A percentile compares a stretch with the other conserved stretches of the same genome.
These are phyloP conservation scores for Calonectria hawksworthii DNA, from an alignment of 2,329 filamentous ascomycete genomes.

Conservation along the genomic window DNA sequence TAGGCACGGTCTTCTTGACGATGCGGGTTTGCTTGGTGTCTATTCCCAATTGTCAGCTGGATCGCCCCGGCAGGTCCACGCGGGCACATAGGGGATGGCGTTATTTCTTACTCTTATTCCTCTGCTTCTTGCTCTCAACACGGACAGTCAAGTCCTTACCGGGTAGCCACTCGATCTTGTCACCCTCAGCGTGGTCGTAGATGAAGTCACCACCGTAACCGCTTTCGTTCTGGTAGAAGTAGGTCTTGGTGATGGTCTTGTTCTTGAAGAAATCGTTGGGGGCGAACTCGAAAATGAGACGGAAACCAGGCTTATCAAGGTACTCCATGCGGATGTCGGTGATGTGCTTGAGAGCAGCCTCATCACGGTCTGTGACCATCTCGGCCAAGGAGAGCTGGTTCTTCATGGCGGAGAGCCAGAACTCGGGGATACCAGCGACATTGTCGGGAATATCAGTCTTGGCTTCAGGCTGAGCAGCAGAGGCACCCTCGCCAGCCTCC, in stretches of 20 bases:
- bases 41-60: slow-evolving; percentile 55
- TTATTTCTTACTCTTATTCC: slow-evolving; percentile 89
- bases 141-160: slow-evolving; percentile 94
- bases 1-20: slow-evolving; percentile 98
- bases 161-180: slow-evolving; percentile 97
- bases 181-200: slow-evolving; percentile 98
- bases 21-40: slow-evolving; percentile 99
- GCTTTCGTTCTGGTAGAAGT: slow-evolving; percentile 99
- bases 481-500: slow-evolving; percentile 73
- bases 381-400: slow-evolving; percentile 97
- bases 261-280: slow-evolving; percentile 98
- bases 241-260: slow-evolving; percentile 97
- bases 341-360: slow-evolving; percentile 90
- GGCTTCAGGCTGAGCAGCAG: slow-evolving; percentile 68
- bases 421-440: slow-evolving; percentile 91
- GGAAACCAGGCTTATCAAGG: slow-evolving; percentile 97
- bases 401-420: slow-evolving; percentile 99
- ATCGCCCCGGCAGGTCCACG: neutral
- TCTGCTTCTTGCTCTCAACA: slow-evolving; percentile 99
- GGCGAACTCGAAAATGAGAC: slow-evolving; percentile 95
- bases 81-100: neutral
- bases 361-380: slow-evolving; percentile 98
- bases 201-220: slow-evolving; percentile 99
- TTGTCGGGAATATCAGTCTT: slow-evolving; percentile 69
- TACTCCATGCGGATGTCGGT: slow-evolving; percentile 99